Base-by-base conservation (phyloP, 208 protist genomes). In the Acanthamoeba castellanii region DNA sequence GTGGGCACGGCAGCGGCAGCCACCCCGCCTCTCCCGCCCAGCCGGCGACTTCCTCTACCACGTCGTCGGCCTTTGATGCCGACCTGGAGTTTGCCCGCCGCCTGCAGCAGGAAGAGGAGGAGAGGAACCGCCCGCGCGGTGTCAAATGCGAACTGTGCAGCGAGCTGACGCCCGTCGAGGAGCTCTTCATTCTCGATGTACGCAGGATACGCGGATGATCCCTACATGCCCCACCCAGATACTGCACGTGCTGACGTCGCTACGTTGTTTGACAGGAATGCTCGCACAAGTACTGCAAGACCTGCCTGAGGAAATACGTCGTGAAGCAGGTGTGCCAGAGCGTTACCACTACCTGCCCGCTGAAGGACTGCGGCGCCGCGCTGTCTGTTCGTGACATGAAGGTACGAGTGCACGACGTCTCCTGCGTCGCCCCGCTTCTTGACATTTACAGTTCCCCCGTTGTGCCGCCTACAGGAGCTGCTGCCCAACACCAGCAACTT, bases 401-500 rank as follows among this genome's bases (percentile, higher is more conserved):
- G 59, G 87, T 76, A 11, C 45, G 50, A 9, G 13, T 37, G 20
- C 37, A 42, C 37, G 1, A 42, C 37, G 37, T 42, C 70, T 45
- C 42, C 20, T 81, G 9, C 47, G 72, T 22, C 1, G 13, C 18
- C n/a, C 47, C 13, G 42, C 42, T 8, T 50, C 16, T 76, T 76
- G 68, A 25, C 11, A 3, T 5, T 13, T 76, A 16, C 11, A 9
- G 3, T 18, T 55, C 47, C 11, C 8, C 6, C 0, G 13, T 55
- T 55, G 50, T 55, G 50, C 50, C 50, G 50, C 14, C 50, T 6
- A 55, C 50, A 55, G 94, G 52, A 95, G 8, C 30, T 95, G 92
- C n/a, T 95, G 92, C 85, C 94, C 61, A 98, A 96, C 98, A 96
- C 98, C 99, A 95, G 98, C 97, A 95, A 98, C 98, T 95, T 52